phyloP scores from a whole-genome alignment of 2,329 filamentous ascomycete species.

The Fusarium chlamydosporum region DNA sequence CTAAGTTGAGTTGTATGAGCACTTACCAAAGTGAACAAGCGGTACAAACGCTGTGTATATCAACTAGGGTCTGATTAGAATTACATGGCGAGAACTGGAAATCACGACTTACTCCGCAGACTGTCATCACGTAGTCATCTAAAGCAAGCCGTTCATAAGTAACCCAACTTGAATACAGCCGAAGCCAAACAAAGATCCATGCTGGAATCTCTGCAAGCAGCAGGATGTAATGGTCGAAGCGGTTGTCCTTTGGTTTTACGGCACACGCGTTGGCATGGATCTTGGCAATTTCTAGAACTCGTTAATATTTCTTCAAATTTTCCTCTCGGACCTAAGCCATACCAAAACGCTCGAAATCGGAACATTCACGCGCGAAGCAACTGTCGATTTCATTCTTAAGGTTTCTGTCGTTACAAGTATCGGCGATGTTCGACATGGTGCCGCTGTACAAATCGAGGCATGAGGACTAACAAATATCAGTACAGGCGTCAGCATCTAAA shows the following conservation, averaged over 20 bases:
- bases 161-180: conserved; percentile 57
- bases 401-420: conserved; percentile 32
- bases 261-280: conserved; percentile 55
- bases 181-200: conserved; percentile 53
- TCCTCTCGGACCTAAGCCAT: conserved; percentile 1
- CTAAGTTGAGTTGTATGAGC: too few relatives aligned
- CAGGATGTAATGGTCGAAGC: conserved; percentile 53
- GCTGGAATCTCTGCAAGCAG: conserved; percentile 57
- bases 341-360: conserved; percentile 41
- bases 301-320: conserved; percentile 7
- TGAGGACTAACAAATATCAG: conserved; percentile 18
- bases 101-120: conserved; percentile 51
- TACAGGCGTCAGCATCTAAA: background rate
- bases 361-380: conserved; percentile 39
- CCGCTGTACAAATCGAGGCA: conserved; percentile 25
- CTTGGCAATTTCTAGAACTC: conserved; percentile 50
- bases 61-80: conserved; percentile 34
- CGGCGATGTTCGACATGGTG: conserved; percentile 9
- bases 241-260: conserved; percentile 51
- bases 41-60: conserved; percentile 46
- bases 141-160: conserved; percentile 51
- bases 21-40: conserved; percentile 34
- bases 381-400: conserved; percentile 19
- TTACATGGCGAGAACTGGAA: background rate
- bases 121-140: conserved; percentile 59